Evolutionary conservation across 306 rosid genomes (phyloP).

Genomic region (Canavalia ensiformis): DNA sequence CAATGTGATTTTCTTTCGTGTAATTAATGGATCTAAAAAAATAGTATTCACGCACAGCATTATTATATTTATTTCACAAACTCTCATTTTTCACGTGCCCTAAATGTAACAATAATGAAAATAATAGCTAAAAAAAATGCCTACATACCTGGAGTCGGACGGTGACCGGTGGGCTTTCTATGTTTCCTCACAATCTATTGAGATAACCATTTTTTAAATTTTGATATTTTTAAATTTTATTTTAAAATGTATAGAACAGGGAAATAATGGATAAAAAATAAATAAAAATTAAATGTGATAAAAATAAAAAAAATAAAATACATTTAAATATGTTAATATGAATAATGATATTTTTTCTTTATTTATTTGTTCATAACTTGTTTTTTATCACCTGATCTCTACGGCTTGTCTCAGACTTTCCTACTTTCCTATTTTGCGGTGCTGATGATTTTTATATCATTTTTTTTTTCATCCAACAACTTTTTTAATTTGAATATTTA

Average conservation of each 20-base stretch:
- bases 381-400: not conserved
- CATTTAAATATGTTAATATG: too few relatives aligned
- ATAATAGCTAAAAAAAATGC: not conserved
- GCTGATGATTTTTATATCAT: not conserved
- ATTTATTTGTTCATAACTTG: not conserved
- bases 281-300: too few relatives aligned
- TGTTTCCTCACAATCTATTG: not conserved
- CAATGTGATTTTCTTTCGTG: too few relatives aligned
- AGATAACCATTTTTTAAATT: not conserved
- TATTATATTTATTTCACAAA: not conserved
- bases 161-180: not conserved
- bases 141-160: not conserved
- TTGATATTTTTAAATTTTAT: too few relatives aligned
- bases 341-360: too few relatives aligned
- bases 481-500: too few relatives aligned
- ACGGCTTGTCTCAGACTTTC: not conserved
- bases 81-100: constrained; percentile 61
- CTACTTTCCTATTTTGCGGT: not conserved
- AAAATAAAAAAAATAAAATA: too few relatives aligned
- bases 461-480: not conserved
- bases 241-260: too few relatives aligned
- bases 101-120: not conserved
- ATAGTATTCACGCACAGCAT: not conserved
- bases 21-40: too few relatives aligned
- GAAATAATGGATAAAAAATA: too few relatives aligned